These are phyloP conservation scores for Aspergillus tanneri DNA, from an alignment of 2,329 filamentous ascomycete genomes.

Conservation along the genomic window DNA sequence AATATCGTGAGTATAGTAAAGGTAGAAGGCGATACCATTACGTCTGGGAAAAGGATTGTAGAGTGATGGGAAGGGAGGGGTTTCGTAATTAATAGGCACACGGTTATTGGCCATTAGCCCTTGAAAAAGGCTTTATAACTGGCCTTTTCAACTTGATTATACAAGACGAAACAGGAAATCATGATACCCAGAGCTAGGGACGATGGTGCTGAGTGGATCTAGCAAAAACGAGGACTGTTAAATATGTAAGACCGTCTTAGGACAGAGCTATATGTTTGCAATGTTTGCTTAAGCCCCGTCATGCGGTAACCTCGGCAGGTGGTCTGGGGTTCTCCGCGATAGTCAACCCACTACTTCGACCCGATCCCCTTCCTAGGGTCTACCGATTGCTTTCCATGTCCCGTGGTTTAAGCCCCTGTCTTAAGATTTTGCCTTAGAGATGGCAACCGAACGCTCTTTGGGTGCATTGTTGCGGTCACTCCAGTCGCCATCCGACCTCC, in stretches of 20 bases:
- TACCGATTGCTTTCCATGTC: conserved; percentile 6
- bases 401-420: background rate
- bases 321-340: conserved; percentile 35
- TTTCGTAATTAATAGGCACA: conserved; percentile 60
- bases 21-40: conserved; percentile 58
- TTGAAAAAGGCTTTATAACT: background rate
- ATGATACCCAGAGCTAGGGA: background rate
- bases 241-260: background rate
- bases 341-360: background rate
- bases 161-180: conserved; percentile 1
- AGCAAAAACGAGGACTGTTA: background rate
- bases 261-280: conserved; percentile 28
- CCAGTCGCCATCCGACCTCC: conserved; percentile 57
- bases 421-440: conserved; percentile 25
- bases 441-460: conserved; percentile 62
- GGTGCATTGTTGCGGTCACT: conserved; percentile 60
- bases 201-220: too few relatives aligned
- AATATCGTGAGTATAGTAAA: conserved; percentile 74
- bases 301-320: conserved; percentile 32
- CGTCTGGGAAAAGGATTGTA: conserved; percentile 67
- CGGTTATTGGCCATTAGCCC: conserved; percentile 39
- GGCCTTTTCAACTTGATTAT: conserved; percentile 12
- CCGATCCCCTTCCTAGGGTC: background rate
- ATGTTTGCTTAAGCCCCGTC: conserved; percentile 27
- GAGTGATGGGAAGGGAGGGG: conserved; percentile 76